Conservation (phyloP, 2,329 filamentous ascomycete genomes). For the Lachnellula arida region DNA sequence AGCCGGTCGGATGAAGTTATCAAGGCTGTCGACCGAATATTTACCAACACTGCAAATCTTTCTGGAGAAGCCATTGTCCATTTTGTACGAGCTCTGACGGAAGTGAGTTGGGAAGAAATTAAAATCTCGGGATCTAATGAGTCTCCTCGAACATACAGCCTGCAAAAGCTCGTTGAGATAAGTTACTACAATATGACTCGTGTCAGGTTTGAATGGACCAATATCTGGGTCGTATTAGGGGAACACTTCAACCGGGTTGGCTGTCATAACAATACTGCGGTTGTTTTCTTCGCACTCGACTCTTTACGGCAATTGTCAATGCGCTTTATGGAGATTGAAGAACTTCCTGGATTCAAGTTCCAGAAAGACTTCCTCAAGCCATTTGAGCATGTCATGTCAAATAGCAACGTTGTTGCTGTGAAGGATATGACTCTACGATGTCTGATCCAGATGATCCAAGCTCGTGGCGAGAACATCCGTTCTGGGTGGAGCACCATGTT, state of each 20-base stretch:
- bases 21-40: slow-evolving; percentile 89
- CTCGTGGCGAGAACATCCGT: slow-evolving; percentile 90
- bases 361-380: slow-evolving; percentile 99
- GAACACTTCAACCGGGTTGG: slow-evolving; percentile 98
- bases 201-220: slow-evolving; percentile 97
- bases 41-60: slow-evolving; percentile 91
- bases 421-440: slow-evolving; percentile 97
- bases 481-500: slow-evolving; percentile 99
- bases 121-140: slow-evolving; percentile 95
- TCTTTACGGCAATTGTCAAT: slow-evolving; percentile 93
- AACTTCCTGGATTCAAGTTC: slow-evolving; percentile 97
- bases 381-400: slow-evolving; percentile 95
- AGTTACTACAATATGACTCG: slow-evolving; percentile 99
- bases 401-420: slow-evolving; percentile 84
- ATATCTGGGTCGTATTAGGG: slow-evolving; percentile 95
- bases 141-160: slow-evolving; percentile 89
- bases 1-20: slow-evolving; percentile 90
- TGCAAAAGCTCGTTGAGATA: slow-evolving; percentile 98
- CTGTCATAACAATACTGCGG: slow-evolving; percentile 91
- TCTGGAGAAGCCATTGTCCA: slow-evolving; percentile 92
- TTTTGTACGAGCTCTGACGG: slow-evolving; percentile 86
- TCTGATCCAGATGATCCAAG: slow-evolving; percentile 98
- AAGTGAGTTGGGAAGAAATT: slow-evolving; percentile 99
- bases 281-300: slow-evolving; percentile 96
- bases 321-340: slow-evolving; percentile 98